Conservation (phyloP, 192 early-diverging fungal species). For the Dispira parvispora region DNA sequence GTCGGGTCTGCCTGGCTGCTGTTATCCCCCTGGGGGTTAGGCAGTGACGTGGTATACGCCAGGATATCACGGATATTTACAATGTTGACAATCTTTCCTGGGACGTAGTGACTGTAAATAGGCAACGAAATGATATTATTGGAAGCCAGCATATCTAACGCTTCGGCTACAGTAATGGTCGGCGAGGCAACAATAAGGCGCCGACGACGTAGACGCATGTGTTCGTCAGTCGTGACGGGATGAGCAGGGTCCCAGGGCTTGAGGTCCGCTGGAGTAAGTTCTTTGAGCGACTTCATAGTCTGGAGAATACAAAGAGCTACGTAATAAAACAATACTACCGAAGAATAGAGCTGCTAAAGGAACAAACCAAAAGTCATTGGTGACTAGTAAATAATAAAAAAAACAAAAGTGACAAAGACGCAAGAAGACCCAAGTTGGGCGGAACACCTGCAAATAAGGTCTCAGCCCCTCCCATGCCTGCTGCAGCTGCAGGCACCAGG, state of each 20-base stretch:
- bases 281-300: background rate
- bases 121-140: conserved; percentile 35
- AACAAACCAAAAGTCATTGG: too few relatives aligned
- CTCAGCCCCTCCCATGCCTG: too few relatives aligned
- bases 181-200: conserved; percentile 29
- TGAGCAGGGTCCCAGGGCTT: background rate
- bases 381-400: too few relatives aligned
- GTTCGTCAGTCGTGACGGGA: background rate
- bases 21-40: background rate
- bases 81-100: conserved; percentile 27
- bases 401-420: too few relatives aligned
- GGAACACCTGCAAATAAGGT: too few relatives aligned
- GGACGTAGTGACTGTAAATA: conserved; percentile 29
- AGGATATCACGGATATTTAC: conserved; percentile 37
- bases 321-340: too few relatives aligned
- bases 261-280: background rate
- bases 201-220: background rate
- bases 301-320: too few relatives aligned
- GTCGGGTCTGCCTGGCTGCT: background rate
- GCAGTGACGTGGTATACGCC: conserved; percentile 16
- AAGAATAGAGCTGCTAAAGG: too few relatives aligned
- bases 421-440: too few relatives aligned
- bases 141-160: conserved; percentile 24
- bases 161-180: conserved; percentile 27
- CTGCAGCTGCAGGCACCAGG: too few relatives aligned